A percentile compares a stretch with the other conserved stretches of the same genome.
Conservation (phyloP, 345 rosid genomes). For the Linum usitatissimum region DNA sequence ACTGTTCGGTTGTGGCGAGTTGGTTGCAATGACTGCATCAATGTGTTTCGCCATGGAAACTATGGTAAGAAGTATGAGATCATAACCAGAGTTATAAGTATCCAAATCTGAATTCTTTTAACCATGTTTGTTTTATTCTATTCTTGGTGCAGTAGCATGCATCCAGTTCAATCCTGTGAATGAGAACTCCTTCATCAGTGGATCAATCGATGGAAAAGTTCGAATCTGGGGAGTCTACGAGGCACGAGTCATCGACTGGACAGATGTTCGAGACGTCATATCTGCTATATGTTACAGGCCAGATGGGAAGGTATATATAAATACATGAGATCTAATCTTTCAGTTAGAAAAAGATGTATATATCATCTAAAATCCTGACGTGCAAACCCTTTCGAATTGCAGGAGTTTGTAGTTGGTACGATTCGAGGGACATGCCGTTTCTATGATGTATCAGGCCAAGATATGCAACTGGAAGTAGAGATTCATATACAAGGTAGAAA, state of each 20-base stretch:
- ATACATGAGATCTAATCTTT: no score
- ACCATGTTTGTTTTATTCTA: no score
- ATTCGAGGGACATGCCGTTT: constrained; percentile 60
- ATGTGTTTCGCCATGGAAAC: constrained; percentile 48
- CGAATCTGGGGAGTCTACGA: constrained; percentile 75
- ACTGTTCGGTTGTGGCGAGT: constrained; percentile 73
- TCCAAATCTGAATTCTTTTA: no score
- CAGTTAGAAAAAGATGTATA: no score
- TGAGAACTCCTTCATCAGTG: constrained; percentile 64
- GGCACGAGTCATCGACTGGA: constrained; percentile 72
- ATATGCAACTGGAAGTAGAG: constrained; percentile 38
- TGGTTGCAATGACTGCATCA: constrained; percentile 39
- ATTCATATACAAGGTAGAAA: constrained; percentile 39
- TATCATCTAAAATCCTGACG: no score
- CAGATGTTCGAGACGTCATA: constrained; percentile 50
- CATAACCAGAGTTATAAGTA: no score
- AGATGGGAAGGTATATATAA: constrained; percentile 33
- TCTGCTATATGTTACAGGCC: constrained; percentile 65
- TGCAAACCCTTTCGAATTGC: no score
- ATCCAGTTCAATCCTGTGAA: constrained; percentile 68
- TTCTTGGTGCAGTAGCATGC: constrained; percentile 62
- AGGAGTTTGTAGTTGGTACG: constrained; percentile 66
- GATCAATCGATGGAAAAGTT: constrained; percentile 90
- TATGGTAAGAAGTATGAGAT: constrained; percentile 40
- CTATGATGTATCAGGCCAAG: constrained; percentile 46